Evolutionary conservation across 1,284 basidiomycete species (phyloP), one percentile per base, ranked within the genome.

Genomic region (Cutaneotrichosporon sp.): DNA sequence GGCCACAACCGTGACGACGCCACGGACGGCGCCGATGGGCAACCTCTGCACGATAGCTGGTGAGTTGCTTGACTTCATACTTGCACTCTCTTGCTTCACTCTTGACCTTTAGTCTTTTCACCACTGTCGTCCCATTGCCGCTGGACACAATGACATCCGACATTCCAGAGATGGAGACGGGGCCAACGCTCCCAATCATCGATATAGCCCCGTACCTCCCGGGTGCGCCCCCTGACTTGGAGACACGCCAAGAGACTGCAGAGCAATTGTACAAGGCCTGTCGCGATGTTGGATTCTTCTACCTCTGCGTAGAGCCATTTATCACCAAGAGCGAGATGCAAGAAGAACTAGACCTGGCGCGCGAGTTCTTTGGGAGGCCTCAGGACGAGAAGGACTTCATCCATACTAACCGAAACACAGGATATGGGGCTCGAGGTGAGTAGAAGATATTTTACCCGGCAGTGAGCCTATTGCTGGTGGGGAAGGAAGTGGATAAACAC

Each of bases 201-300:
- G 67, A 71, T 52, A 67, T 76, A 21, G 55, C 64, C 1, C 68
- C 73, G 0, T 74, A 70, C 42, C 55, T 71, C 18, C 52, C 58
- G 15, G 15, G 18, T 40, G 17, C 36, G 13, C 40, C 55, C 21
- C 42, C 47, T 8, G 37, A 20, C 7, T 21, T 38, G 33, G 43
- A 37, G 1, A 39, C 50, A 26, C 49, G 48, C 23, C 33, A 51
- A 30, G 66, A 76, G 13, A 79, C 80, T 0, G 81, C 86, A 4
- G 76, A 78, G 17, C 80, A 81, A 0, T 73, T 91, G 10, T 88
- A 91, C 66, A 67, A 75, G 1, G 88, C 88, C 13, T 90, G 87
- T 66, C 66, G 84, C 17, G 77, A 86, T 52, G 87, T 83, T 53
- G 90, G 89, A 0, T 92, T 92, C 79, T 90, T 92, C 75, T 93